Evolutionary conservation across 1,284 basidiomycete genomes (phyloP), one percentile per base, ranked within the genome.

Genomic region (Tylopilus sp.): DNA sequence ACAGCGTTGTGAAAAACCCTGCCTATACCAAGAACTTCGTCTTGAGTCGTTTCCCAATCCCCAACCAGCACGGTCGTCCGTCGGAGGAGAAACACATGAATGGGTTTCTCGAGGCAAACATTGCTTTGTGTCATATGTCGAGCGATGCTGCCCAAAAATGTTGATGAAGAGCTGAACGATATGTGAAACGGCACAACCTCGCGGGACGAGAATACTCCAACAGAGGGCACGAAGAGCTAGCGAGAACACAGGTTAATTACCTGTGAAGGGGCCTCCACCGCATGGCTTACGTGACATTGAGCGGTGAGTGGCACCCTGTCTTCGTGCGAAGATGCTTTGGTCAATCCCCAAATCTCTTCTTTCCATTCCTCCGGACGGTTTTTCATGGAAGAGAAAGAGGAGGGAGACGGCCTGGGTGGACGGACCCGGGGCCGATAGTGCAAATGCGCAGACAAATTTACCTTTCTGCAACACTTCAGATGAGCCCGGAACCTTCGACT

Each of bases 121-220:
- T 57, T 52, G 23, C 39, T 59, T 53, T 41, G 65, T 43, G 21
- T 56, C 53, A 44, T 53, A 52, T 53, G 60, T 53, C 51, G 35
- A 5, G 77, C 62, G 45, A 81, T 68, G 29, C 67, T 70, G 37
- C 61, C 66, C 12, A 82, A 63, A 10, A 75, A 73, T 30, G 67
- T 57, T 2, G 70, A 48, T 3, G 71, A 68, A 4, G 75, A 80
- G 37, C 65, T 71, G n/a, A 86, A 66, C 51, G 82, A 82, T 28
- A 86, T 55, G 56, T 82, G 79, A 60, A 86, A 81, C 1, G 81
- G 81, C 15, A 85, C 79, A 10, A 60, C 68, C 48, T 82, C 80
- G 1, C 66, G 56, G 16, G 81, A 49, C 5, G 74, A 72, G 59
- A 77, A 85, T 11, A 79, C 72, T 43, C 77, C 74, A 2, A 74